phyloP scores from a whole-genome alignment of 2,329 filamentous ascomycete genomes.

The Periconia sp. region DNA sequence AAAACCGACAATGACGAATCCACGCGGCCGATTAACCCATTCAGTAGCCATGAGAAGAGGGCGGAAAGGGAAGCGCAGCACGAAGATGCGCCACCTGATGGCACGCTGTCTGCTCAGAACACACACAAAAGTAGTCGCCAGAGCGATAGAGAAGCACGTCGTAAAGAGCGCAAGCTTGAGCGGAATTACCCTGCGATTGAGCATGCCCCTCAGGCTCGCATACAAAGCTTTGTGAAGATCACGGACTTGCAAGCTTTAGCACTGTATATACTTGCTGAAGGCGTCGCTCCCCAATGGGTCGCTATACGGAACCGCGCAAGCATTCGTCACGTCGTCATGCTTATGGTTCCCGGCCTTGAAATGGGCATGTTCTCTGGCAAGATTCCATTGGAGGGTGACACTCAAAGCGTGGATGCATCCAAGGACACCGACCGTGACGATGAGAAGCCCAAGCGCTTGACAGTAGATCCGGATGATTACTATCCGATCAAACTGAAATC shows the following conservation, averaged over 20 bases:
- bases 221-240: conserved; percentile 59
- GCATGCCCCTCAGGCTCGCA: conserved; percentile 55
- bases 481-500: conserved; percentile 50
- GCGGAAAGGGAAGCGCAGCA: not conserved
- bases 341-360: conserved; percentile 93
- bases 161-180: conserved; percentile 35
- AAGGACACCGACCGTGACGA: conserved; percentile 16
- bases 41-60: conserved; percentile 13
- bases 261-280: conserved; percentile 64
- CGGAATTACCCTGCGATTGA: conserved; percentile 47
- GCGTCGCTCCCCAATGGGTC: conserved; percentile 63
- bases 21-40: conserved; percentile 19
- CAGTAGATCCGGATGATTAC: conserved; percentile 52
- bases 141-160: conserved; percentile 21
- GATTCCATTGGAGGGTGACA: conserved; percentile 17
- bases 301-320: conserved; percentile 58
- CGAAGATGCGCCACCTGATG: not conserved
- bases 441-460: conserved; percentile 28
- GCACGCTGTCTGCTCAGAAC: conserved; percentile 1
- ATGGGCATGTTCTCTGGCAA: conserved; percentile 79
- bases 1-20: conserved; percentile 10
- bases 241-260: conserved; percentile 59
- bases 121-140: conserved; percentile 3
- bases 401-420: conserved; percentile 5
- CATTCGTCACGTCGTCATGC: conserved; percentile 74